Conservation (phyloP, 768 basidiomycete species). For the Chalciporus chontae region DNA sequence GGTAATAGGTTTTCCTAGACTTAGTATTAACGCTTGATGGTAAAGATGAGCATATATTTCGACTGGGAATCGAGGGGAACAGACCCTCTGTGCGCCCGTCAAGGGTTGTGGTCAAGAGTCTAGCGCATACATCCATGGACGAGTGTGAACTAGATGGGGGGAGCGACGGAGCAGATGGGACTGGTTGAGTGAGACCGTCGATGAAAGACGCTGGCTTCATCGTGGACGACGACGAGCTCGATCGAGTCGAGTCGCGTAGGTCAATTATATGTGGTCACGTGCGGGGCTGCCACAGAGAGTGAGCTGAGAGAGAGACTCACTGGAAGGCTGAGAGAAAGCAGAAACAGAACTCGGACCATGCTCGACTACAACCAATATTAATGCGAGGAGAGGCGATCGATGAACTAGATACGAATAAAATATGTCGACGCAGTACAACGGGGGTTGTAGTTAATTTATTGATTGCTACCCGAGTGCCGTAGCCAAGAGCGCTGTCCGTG, state of each 20-base stretch:
- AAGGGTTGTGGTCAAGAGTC: slow-evolving; percentile 55
- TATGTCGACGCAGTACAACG: no score
- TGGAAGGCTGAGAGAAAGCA: no score
- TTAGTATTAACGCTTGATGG: slow-evolving; percentile 52
- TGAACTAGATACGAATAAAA: no score
- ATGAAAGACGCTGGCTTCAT: slow-evolving; percentile 16
- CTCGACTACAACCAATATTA: no score
- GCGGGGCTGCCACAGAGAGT: no score
- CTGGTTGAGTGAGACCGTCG: slow-evolving; percentile 28
- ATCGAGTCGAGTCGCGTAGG: slow-evolving; percentile 7
- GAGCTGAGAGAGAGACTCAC: no score
- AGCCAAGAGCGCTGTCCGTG: no score
- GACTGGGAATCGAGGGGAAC: neutral
- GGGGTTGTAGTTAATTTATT: neutral
- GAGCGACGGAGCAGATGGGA: slow-evolving; percentile 23
- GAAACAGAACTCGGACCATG: no score
- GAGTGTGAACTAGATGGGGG: slow-evolving; percentile 7
- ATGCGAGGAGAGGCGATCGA: no score
- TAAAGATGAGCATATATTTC: neutral
- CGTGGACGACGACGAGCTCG: slow-evolving; percentile 7
- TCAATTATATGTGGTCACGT: slow-evolving; percentile 14
- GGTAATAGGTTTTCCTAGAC: slow-evolving; percentile 56
- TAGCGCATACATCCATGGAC: slow-evolving; percentile 59
- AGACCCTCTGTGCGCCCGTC: slow-evolving; percentile 66
- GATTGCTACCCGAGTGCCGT: neutral